Conservation (phyloP, 345 rosid genomes). For the Hibiscus mutabilis region DNA sequence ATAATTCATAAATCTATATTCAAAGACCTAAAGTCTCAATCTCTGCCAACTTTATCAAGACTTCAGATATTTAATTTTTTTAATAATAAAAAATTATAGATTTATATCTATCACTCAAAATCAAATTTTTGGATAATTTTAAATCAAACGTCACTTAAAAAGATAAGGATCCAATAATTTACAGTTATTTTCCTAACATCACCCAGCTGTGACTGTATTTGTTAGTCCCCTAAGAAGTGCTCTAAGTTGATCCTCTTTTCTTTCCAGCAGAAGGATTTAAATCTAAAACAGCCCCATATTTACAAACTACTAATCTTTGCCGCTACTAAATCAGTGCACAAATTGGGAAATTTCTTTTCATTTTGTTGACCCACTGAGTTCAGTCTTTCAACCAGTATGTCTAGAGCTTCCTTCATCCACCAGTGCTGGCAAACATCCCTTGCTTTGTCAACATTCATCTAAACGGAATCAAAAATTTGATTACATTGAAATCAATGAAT, state of each 20-base stretch:
- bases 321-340: not conserved
- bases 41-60: too few species aligned
- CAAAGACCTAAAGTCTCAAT: too few species aligned
- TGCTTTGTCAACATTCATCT: conserved; percentile 59
- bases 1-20: too few species aligned
- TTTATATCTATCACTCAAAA: too few species aligned
- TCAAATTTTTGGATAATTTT: too few species aligned
- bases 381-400: conserved; percentile 46
- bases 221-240: not conserved
- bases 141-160: too few species aligned
- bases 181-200: not conserved
- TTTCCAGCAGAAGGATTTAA: not conserved
- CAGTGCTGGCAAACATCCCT: conserved; percentile 76
- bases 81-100: too few species aligned
- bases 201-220: not conserved
- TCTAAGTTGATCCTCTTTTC: not conserved
- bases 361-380: conserved; percentile 18
- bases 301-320: not conserved
- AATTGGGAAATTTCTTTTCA: not conserved
- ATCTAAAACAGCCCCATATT: not conserved
- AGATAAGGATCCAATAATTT: not conserved
- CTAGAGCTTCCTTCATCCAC: conserved; percentile 97
- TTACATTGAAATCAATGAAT: not conserved
- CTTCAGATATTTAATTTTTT: too few species aligned
- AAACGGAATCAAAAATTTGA: too few species aligned